Conservation (phyloP, 805 yeast genomes). For the Yarrowia hollandica region DNA sequence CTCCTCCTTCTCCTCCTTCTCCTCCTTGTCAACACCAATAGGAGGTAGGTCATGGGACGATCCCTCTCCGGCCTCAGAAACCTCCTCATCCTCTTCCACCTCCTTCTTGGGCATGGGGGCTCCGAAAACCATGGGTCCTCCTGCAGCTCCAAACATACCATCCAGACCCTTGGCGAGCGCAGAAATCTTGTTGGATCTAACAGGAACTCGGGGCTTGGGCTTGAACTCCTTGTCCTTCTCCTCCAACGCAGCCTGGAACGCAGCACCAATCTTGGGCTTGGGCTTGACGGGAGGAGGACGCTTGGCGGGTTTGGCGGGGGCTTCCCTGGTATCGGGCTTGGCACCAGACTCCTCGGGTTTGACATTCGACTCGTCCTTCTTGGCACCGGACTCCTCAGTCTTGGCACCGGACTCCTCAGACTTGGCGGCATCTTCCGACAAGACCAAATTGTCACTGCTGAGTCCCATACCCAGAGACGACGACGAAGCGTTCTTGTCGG, state of each 20-base stretch:
- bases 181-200: conserved; percentile 23
- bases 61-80: neutral
- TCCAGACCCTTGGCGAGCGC: conserved; percentile 26
- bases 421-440: neutral
- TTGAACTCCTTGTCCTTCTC: conserved; percentile 21
- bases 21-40: neutral
- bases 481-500: neutral
- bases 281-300: conserved; percentile 20
- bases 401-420: neutral
- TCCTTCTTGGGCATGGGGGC: conserved; percentile 28
- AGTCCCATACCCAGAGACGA: neutral
- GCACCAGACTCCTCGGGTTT: neutral
- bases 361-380: neutral
- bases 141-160: conserved; percentile 18
- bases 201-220: conserved; percentile 25
- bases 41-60: neutral
- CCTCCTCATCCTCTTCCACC: conserved; percentile 7
- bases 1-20: neutral
- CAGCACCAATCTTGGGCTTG: conserved; percentile 25
- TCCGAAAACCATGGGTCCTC: conserved; percentile 23
- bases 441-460: neutral
- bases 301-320: conserved; percentile 1
- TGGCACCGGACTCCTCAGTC: neutral
- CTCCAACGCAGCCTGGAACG: conserved; percentile 24
- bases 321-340: neutral